Evolutionary conservation across 306 rosid genomes (phyloP).

Genomic region (Urtica urens): DNA sequence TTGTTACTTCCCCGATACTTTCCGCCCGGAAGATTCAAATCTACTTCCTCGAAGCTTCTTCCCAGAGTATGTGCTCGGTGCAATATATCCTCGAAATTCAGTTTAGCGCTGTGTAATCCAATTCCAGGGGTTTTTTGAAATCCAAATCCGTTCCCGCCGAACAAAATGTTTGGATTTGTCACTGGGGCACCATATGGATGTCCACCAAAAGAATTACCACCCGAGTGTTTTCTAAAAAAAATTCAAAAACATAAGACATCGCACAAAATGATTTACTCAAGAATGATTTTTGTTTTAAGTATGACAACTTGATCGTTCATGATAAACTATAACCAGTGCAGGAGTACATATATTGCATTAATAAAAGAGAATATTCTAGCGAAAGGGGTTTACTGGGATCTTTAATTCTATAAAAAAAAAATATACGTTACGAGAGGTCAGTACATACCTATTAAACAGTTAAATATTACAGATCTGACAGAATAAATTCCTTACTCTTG

Average conservation of each 20-base stretch:
- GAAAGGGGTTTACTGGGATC: too few relatives aligned
- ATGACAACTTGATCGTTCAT: not conserved
- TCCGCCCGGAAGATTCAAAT: conserved; percentile 44
- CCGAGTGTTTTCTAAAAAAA: conserved; percentile 77
- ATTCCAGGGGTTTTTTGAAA: conserved; percentile 47
- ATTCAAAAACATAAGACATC: conserved; percentile 24
- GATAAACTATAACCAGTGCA: too few relatives aligned
- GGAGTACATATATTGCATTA: not conserved
- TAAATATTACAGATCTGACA: too few relatives aligned
- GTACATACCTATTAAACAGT: too few relatives aligned
- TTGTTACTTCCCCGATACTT: conserved; percentile 39
- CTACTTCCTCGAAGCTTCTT: conserved; percentile 52
- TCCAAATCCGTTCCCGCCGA: conserved; percentile 50
- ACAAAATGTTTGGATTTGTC: conserved; percentile 44
- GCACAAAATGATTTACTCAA: conserved; percentile 7
- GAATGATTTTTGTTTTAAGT: not conserved
- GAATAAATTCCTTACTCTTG: too few relatives aligned
- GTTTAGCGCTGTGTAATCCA: conserved; percentile 49
- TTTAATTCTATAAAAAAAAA: too few relatives aligned
- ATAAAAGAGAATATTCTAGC: too few relatives aligned
- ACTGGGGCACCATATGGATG: conserved; percentile 60
- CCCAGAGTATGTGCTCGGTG: conserved; percentile 38
- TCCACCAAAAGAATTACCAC: conserved; percentile 76
- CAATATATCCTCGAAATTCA: conserved; percentile 61
- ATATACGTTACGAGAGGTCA: too few relatives aligned